Base-by-base conservation (phyloP, 2,329 filamentous ascomycete species). In the Ophiocordyceps unilateralis region DNA sequence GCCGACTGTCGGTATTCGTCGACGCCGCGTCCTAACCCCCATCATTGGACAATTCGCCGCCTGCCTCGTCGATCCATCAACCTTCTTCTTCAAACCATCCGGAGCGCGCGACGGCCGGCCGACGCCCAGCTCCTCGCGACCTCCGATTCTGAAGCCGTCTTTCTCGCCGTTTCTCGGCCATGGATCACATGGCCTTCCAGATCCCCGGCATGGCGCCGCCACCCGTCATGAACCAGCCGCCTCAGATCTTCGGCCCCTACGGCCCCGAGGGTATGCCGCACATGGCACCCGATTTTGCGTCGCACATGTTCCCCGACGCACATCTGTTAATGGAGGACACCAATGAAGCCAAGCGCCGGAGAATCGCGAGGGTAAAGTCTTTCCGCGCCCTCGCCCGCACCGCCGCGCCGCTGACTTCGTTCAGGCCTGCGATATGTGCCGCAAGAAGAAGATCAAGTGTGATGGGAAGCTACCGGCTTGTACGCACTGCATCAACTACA, bases 381-480 rank as follows among this genome's bases (percentile, higher is more conserved):
- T 37, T 23, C 24, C 23, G 5, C 21, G 6, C 4, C 23, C 11
- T n/a, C 7, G 21, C 15, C 22, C 22, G 21, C 9, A 3, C 7
- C 22, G 5, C 39, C 20, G 14, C 23, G 23, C 37, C 5, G 19
- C 37, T 20, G 14, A 8, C 14, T 19, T n/a, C 21, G n/a, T 9
- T 39, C 37, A 88, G 83, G 87, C 87, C 42, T 94, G 87, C 65
- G 88, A 94, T 54, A 93, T 93, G 87, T 96, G 89, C 59, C 75
- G 88, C 53, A 94, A 93, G 66, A 88, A 85, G 64, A 94, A 89
- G 71, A 91, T 96, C 64, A 96, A 96, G 66, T 96, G 89, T 63
- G 91, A 96, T 58, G 89, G 91, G 51, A 94, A 93, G 65, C 77
- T 93, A 64, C 89, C 91, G 32, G 79, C 87, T 47, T 98, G 91